Conservation (phyloP, 2,329 filamentous ascomycete species). For the Lasiodiplodia gonubiensis region DNA sequence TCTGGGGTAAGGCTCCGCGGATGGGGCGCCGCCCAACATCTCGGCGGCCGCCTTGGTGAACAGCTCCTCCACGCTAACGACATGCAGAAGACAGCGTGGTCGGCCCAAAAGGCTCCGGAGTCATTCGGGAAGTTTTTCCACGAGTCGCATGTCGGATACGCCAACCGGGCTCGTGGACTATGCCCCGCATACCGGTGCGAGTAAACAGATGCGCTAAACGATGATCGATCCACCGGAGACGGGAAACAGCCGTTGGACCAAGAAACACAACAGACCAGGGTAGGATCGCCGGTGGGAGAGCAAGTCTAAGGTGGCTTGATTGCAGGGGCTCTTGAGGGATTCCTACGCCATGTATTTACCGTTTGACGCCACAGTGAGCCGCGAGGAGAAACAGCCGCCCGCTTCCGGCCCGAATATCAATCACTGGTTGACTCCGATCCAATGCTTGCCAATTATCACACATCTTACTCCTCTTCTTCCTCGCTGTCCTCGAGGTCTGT, state of each 20-base stretch:
- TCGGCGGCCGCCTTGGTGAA: constrained; percentile 3
- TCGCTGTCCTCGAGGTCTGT: constrained; percentile 62
- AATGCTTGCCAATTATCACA: constrained; percentile 10
- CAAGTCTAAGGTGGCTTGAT: background rate
- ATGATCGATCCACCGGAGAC: constrained; percentile 24
- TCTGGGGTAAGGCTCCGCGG: constrained; percentile 16
- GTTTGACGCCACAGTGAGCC: constrained; percentile 14
- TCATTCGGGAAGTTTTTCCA: constrained; percentile 11
- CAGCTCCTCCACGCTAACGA: constrained; percentile 14
- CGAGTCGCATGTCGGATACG: constrained; percentile 10
- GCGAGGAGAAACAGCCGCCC: constrained; percentile 12
- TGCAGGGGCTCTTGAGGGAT: background rate
- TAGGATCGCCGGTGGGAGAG: constrained; percentile 14
- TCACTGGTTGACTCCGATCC: constrained; percentile 11
- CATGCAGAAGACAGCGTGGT: background rate
- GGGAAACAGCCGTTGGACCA: background rate
- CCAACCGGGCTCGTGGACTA: constrained; percentile 5
- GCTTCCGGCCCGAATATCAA: background rate
- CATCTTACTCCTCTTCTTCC: constrained; percentile 14
- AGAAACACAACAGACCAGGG: background rate
- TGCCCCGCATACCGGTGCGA: constrained; percentile 8
- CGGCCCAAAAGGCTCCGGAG: constrained; percentile 6
- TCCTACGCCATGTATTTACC: constrained; percentile 15
- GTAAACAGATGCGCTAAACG: constrained; percentile 17
- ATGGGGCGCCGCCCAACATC: background rate